These are phyloP conservation scores for Aspergillus sp. DNA, from an alignment of 2,329 filamentous ascomycete species.

Conservation along the genomic window DNA sequence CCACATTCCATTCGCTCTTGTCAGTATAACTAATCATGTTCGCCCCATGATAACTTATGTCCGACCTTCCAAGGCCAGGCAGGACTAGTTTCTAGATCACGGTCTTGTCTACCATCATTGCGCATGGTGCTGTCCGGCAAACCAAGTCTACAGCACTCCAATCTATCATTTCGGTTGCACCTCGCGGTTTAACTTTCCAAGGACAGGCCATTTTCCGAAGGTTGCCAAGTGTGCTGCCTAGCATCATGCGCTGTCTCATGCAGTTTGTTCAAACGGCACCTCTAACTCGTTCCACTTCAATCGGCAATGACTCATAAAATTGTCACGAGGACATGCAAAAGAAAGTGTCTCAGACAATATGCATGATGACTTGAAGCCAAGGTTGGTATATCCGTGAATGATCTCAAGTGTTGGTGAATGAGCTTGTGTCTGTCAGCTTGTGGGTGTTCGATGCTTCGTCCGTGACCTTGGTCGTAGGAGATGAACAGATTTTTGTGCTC, in stretches of 20 bases:
- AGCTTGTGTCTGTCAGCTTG: neutral
- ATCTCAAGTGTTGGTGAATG: neutral
- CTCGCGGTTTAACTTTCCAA: neutral
- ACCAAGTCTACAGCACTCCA: neutral
- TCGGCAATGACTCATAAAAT: neutral
- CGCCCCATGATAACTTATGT: neutral
- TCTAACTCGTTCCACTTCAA: neutral
- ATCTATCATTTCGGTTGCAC: neutral
- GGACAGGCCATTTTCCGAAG: neutral
- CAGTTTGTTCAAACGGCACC: neutral
- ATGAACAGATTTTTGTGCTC: neutral
- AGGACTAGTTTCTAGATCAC: neutral
- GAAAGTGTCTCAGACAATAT: neutral
- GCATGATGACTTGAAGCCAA: neutral
- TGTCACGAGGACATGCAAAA: neutral
- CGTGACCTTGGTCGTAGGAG: neutral
- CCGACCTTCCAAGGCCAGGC: neutral
- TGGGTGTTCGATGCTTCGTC: neutral
- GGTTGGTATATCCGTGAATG: neutral
- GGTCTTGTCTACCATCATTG: neutral
- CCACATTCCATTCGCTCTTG: neutral
- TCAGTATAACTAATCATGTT: neutral
- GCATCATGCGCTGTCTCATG: neutral
- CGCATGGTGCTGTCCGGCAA: neutral
- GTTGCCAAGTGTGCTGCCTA: neutral